Conservation (phyloP, 352 stramenopile species). For the Pseudoperonospora humuli region DNA sequence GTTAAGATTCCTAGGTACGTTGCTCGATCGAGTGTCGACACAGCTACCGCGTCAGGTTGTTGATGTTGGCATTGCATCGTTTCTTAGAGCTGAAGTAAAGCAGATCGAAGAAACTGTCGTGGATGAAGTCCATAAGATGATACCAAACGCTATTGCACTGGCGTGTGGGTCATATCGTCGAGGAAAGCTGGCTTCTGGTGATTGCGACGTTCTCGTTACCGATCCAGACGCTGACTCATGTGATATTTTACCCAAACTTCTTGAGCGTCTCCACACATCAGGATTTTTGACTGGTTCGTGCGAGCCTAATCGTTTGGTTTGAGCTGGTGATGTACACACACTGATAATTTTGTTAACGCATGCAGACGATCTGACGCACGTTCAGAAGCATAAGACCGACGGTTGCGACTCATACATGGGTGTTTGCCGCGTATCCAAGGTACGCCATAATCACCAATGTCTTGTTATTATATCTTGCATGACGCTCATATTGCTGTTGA, state of each 20-base stretch:
- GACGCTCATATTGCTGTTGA: slow-evolving; percentile 2
- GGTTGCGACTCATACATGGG: slow-evolving; percentile 84
- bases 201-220: slow-evolving; percentile 79
- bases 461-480: neutral
- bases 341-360: neutral
- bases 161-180: slow-evolving; percentile 77
- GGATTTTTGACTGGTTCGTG: slow-evolving; percentile 60
- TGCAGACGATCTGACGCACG: slow-evolving; percentile 61
- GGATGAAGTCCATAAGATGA: slow-evolving; percentile 52
- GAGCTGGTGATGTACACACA: neutral
- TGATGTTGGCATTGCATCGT: neutral
- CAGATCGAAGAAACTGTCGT: slow-evolving; percentile 72
- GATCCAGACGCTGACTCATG: slow-evolving; percentile 61
- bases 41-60: neutral
- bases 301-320: neutral
- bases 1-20: slow-evolving; percentile 58
- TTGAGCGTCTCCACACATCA: slow-evolving; percentile 46
- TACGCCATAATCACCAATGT: slow-evolving; percentile 9
- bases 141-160: slow-evolving; percentile 53
- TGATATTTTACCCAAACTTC: slow-evolving; percentile 56
- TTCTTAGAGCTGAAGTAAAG: slow-evolving; percentile 48
- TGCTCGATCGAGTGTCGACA: neutral
- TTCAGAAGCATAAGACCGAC: slow-evolving; percentile 44
- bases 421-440: slow-evolving; percentile 56
- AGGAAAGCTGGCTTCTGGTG: slow-evolving; percentile 55